Evolutionary conservation across 2,329 filamentous ascomycete genomes (phyloP).

Genomic region (Botrytis elliptica): DNA sequence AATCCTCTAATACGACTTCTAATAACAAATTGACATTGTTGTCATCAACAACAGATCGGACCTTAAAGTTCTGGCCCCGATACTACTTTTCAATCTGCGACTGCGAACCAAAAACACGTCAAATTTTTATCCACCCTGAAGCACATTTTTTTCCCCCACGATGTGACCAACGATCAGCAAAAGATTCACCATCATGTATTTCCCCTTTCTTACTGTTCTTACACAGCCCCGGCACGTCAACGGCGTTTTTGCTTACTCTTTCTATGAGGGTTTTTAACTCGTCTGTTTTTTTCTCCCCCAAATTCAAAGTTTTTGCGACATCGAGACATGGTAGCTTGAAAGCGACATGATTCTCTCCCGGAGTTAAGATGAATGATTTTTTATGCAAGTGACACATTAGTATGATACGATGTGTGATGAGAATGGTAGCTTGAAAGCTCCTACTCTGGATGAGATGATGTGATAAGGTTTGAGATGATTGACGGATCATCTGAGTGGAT

Average conservation of each 20-base stretch:
- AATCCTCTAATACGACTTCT: slow-evolving; percentile 31
- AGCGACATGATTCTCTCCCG: slow-evolving; percentile 35
- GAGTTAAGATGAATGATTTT: slow-evolving; percentile 15
- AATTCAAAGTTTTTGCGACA: slow-evolving; percentile 24
- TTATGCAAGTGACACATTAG: slow-evolving; percentile 11
- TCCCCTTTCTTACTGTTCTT: slow-evolving; percentile 32
- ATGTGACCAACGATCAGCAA: slow-evolving; percentile 41
- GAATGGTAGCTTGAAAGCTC: slow-evolving; percentile 41
- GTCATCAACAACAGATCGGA: slow-evolving; percentile 22
- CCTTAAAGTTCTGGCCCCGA: slow-evolving; percentile 17
- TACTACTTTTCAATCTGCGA: slow-evolving; percentile 26
- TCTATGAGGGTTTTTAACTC: not conserved
- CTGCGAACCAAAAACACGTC: slow-evolving; percentile 21
- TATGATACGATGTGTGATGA: slow-evolving; percentile 26
- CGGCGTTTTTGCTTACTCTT: slow-evolving; percentile 33
- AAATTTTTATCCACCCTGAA: slow-evolving; percentile 22
- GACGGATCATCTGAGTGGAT: not conserved
- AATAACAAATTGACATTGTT: slow-evolving; percentile 34
- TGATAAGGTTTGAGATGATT: slow-evolving; percentile 8
- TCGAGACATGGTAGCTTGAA: slow-evolving; percentile 41
- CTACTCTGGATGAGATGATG: slow-evolving; percentile 27
- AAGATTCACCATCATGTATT: slow-evolving; percentile 43
- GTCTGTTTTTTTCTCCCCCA: not conserved
- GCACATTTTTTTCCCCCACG: slow-evolving; percentile 26
- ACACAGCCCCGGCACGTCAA: slow-evolving; percentile 36